Percentiles rank a stretch among this genome's conserved stretches.
Evolutionary conservation across 2,329 filamentous ascomycete genomes (phyloP).

Genomic region (Cladobotryum mycophilum): DNA sequence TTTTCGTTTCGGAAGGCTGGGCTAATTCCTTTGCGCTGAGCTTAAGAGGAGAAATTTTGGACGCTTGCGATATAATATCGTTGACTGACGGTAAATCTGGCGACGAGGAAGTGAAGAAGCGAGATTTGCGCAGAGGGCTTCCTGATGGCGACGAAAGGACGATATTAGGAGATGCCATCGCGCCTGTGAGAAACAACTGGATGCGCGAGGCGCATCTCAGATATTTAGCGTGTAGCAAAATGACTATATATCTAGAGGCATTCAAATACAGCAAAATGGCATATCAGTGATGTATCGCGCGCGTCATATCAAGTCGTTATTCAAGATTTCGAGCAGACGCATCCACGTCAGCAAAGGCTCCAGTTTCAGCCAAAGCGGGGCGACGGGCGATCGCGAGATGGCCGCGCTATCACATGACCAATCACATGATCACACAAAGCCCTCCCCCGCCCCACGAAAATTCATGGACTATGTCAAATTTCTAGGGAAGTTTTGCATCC

Average conservation of each 20-base stretch:
- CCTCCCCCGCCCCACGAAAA: slow-evolving; percentile 33
- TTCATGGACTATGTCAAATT: slow-evolving; percentile 29
- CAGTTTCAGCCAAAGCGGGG: slow-evolving; percentile 8
- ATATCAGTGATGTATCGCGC: too few species aligned
- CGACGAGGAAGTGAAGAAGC: slow-evolving; percentile 39
- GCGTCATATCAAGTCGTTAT: too few species aligned
- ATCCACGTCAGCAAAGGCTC: neutral
- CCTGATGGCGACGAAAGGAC: slow-evolving; percentile 26
- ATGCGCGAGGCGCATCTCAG: slow-evolving; percentile 44
- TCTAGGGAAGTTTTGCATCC: slow-evolving; percentile 23
- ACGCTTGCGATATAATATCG: slow-evolving; percentile 37
- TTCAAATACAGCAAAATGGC: too few species aligned
- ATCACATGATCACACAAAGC: slow-evolving; percentile 32
- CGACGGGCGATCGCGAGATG: slow-evolving; percentile 20
- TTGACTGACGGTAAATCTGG: slow-evolving; percentile 49
- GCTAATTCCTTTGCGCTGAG: slow-evolving; percentile 32
- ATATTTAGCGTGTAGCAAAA: slow-evolving; percentile 23
- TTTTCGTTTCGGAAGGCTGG: slow-evolving; percentile 30
- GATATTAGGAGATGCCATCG: slow-evolving; percentile 29
- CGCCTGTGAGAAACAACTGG: slow-evolving; percentile 21
- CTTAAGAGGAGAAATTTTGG: slow-evolving; percentile 25
- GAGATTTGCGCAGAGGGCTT: slow-evolving; percentile 26
- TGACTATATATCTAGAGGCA: slow-evolving; percentile 8
- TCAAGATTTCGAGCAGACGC: too few species aligned
- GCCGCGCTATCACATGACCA: slow-evolving; percentile 29